Evolutionary conservation across 2,329 filamentous ascomycete genomes (phyloP).

Genomic region (Hypomyces rosellus): DNA sequence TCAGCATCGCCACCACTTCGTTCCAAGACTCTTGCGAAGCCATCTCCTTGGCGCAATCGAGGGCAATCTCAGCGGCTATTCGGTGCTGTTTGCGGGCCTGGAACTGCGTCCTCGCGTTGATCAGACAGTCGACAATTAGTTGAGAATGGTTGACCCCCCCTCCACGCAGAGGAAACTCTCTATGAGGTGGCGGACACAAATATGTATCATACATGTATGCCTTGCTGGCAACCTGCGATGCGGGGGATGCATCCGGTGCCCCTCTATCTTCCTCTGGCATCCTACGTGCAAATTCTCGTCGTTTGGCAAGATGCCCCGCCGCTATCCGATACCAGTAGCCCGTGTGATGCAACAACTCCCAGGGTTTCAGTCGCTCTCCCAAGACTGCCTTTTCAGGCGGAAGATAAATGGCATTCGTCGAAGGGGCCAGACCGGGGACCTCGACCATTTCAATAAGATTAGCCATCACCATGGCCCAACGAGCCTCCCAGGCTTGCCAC

Average conservation of each 20-base stretch:
- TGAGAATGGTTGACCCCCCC: slow-evolving; percentile 48
- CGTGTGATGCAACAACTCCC: slow-evolving; percentile 58
- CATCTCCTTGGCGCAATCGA: slow-evolving; percentile 53
- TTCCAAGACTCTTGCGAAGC: slow-evolving; percentile 45
- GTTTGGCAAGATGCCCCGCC: slow-evolving; percentile 48
- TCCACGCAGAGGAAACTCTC: slow-evolving; percentile 49
- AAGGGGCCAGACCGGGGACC: slow-evolving; percentile 43
- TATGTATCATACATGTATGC: slow-evolving; percentile 57
- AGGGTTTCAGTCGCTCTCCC: slow-evolving; percentile 54
- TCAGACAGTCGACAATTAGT: slow-evolving; percentile 48
- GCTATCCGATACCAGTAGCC: slow-evolving; percentile 62
- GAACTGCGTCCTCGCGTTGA: slow-evolving; percentile 48
- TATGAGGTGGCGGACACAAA: slow-evolving; percentile 57
- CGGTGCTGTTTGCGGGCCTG: slow-evolving; percentile 47
- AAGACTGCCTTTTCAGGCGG: slow-evolving; percentile 52
- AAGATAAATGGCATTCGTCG: slow-evolving; percentile 41
- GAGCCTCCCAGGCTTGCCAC: slow-evolving; percentile 88
- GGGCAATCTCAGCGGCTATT: slow-evolving; percentile 47
- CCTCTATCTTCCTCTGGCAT: slow-evolving; percentile 55
- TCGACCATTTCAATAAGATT: slow-evolving; percentile 50
- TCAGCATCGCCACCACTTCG: slow-evolving; percentile 46
- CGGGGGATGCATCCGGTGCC: slow-evolving; percentile 41
- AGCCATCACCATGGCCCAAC: slow-evolving; percentile 60
- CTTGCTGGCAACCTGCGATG: slow-evolving; percentile 41
- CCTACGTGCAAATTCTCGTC: slow-evolving; percentile 46